These are phyloP conservation scores for Drechslera avenae DNA, from an alignment of 2,329 filamentous ascomycete species.

Conservation along the genomic window DNA sequence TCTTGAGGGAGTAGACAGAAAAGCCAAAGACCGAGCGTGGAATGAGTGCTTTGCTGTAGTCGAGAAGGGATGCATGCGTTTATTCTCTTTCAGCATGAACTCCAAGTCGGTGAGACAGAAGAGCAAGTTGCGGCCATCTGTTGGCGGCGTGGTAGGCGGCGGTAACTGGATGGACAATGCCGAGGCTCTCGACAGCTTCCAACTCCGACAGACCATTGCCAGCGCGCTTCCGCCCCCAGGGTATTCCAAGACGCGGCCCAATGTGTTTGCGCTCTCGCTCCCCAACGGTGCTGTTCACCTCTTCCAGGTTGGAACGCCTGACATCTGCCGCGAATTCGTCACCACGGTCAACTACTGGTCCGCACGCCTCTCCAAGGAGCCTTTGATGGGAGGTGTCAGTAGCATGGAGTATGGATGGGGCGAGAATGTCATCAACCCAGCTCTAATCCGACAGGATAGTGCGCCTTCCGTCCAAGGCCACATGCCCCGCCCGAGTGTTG, in stretches of 20 bases:
- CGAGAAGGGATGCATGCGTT: conserved; percentile 88
- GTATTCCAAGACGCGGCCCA: conserved; percentile 85
- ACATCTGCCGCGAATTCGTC: conserved; percentile 94
- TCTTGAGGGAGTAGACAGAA: conserved; percentile 86
- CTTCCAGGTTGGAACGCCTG: conserved; percentile 95
- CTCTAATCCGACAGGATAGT: conserved; percentile 51
- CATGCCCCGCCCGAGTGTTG: conserved; percentile 58
- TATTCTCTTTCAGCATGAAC: conserved; percentile 89
- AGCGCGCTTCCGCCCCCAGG: conserved; percentile 88
- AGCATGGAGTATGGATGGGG: conserved; percentile 99
- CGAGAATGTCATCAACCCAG: conserved; percentile 72
- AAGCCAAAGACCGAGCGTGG: conserved; percentile 94
- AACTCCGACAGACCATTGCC: conserved; percentile 87
- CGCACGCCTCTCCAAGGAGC: conserved; percentile 90
- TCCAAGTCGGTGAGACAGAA: conserved; percentile 75
- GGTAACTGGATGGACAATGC: conserved; percentile 99
- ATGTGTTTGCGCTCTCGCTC: conserved; percentile 92
- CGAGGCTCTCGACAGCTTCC: conserved; percentile 84
- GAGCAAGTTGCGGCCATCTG: conserved; percentile 59
- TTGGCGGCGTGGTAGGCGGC: conserved; percentile 79
- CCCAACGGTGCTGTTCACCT: conserved; percentile 93
- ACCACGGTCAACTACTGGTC: conserved; percentile 97
- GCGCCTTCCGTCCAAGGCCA: conserved; percentile 40
- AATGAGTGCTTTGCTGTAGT: conserved; percentile 94
- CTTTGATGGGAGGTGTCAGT: conserved; percentile 87